Percentiles rank a stretch among this genome's conserved stretches.
These are phyloP conservation scores for Dictyophora rubrovolvata DNA, from an alignment of 768 basidiomycete species.

Conservation along the genomic window DNA sequence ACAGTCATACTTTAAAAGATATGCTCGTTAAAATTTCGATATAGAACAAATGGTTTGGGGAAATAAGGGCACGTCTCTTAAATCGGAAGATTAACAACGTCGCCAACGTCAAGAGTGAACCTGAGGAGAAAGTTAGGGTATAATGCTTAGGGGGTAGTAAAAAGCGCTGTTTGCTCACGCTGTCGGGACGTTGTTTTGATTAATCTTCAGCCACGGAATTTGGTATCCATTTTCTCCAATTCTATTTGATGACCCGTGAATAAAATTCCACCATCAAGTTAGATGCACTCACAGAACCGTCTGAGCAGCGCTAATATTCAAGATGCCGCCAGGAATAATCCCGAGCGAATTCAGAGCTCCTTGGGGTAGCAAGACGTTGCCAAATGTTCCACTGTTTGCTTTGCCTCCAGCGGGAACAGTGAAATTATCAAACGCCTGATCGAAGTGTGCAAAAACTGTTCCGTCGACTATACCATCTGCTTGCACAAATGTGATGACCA, in stretches of 20 bases:
- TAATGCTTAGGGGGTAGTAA: not conserved
- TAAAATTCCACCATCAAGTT: not conserved
- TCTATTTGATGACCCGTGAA: slow-evolving; percentile 13
- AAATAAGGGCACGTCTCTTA: too few species aligned
- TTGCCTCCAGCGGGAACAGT: slow-evolving; percentile 47
- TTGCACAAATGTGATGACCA: slow-evolving; percentile 49
- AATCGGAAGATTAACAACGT: not conserved
- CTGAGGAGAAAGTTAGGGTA: not conserved
- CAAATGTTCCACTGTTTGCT: slow-evolving; percentile 50
- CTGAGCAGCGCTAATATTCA: slow-evolving; percentile 43
- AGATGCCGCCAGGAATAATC: slow-evolving; percentile 42
- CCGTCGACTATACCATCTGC: slow-evolving; percentile 43
- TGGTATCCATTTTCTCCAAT: slow-evolving; percentile 47
- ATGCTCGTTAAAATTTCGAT: not conserved
- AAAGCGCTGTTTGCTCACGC: slow-evolving; percentile 23
- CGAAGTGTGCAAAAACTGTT: slow-evolving; percentile 47
- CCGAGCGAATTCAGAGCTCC: slow-evolving; percentile 46
- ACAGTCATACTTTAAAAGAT: not conserved
- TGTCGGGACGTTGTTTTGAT: slow-evolving; percentile 44
- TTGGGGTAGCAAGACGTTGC: slow-evolving; percentile 47
- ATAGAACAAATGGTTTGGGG: not conserved
- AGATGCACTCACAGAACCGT: slow-evolving; percentile 28
- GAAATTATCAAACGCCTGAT: slow-evolving; percentile 43
- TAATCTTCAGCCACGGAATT: slow-evolving; percentile 55
- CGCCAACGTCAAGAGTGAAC: not conserved